Base-by-base conservation (phyloP, 257 asterid genomes). In the Rubia yunnanensis region DNA sequence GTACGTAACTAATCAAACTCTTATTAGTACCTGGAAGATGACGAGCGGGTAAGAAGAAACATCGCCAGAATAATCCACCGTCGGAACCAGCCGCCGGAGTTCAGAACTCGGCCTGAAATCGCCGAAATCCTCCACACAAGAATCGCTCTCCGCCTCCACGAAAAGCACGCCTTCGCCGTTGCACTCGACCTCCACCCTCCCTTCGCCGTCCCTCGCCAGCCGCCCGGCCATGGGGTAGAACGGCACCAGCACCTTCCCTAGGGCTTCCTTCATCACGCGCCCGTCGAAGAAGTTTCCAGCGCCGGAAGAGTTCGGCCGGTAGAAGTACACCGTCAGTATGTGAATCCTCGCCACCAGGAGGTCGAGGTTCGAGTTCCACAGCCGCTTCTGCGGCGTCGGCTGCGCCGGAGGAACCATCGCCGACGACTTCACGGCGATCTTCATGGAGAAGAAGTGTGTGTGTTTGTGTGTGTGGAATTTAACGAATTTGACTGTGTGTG, bases 171-270 rank as follows among this genome's bases (percentile, higher is more conserved):
- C 81, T 26, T 78, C 84, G 7, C 62, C 74, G 24, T 74, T 76
- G 65, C 88, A 83, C 50, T 80, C 73, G 0, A 83, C 70, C 71
- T 67, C 79, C 10, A 83, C 36, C 58, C 84, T 81, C 34, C 77
- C 77, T 24, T 80, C 71, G 9, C 74, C 77, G 54, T 73, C 79
- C 18, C 71, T 71, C 5, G 27, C 72, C 27, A 80, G 62, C 67
- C 82, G 56, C 1, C 88, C 85, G 26, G 83, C 85, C 76, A 80
- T 77, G 31, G 83, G 82, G 20, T 83, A 83, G 58, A 78, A 83
- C 13, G 79, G 67, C 5, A 80, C 84, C 9, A 83, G 71, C 17
- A 78, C 79, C 4, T 76, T 73, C 28, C 67, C 65, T 18, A 80
- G 39, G 2, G 88, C 82, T 41, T 83, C 66, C 68, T 65, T 80